Evolutionary conservation across 306 rosid species (phyloP), one percentile per base, ranked within the genome.

Genomic region (Morella rubra): DNA sequence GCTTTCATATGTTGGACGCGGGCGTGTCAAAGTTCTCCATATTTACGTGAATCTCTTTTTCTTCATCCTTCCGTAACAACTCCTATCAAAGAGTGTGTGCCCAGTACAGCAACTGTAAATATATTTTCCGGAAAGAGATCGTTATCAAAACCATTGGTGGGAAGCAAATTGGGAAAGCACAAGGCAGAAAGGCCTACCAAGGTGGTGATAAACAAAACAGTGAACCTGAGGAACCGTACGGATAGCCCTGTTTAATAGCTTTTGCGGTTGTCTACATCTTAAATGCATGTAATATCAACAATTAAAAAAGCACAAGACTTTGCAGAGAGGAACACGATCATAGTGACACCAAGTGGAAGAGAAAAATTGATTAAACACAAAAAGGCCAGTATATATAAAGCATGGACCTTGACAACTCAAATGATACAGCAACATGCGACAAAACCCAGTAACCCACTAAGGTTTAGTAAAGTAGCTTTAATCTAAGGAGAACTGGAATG

Each of bases 401-500:
- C 37, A 59, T 20, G 64, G 64, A 56, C 22, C 40, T 56, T n/a
- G 8, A 56, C 5, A 56, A 56, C 19, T 56, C 24, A 56, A 32
- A 56, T 56, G 7, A 24, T 20, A 59, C 65, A 59, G 22, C 22
- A 12, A 24, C 32, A 59, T 9, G 65, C 49, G 77, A 79, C 7
- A 77, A 77, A 77, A 77, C 64, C 76, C 81, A 41, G 27, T 41
- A 77, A 77, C 64, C 76, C 81, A 41, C 50, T 41, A 65, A 18
- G 22, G 24, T 70, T 59, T 9, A 67, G 18, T 42, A 77, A 87
- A 77, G 81, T 76, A 74, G 78, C 67, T 12, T 67, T 69, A 81
- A 79, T 71, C 75, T 40, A 70, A 77, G 75, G 50, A 77, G 84
- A 70, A 84, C 80, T 76, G 46, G 80, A 44, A 71, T 76, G 76